A percentile compares a stretch with the other conserved stretches of the same genome.
Conservation (phyloP, 108 stramenopile species). For the Cyclotella cryptica region DNA sequence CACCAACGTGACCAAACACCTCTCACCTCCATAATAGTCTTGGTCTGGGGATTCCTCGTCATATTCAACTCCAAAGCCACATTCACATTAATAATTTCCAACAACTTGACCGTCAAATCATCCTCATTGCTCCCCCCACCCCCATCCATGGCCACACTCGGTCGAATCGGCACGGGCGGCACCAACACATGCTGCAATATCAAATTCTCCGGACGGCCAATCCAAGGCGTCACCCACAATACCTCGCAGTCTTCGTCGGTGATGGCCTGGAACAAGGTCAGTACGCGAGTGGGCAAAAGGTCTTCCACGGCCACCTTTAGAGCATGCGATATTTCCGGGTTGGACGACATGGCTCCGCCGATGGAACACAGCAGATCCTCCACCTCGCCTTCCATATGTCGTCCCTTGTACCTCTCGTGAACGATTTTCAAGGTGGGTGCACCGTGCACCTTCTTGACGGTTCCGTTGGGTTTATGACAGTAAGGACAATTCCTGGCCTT, state of each 20-base stretch:
- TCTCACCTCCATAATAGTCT: constrained; percentile 88
- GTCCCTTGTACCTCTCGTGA: constrained; percentile 91
- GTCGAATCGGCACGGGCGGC: constrained; percentile 99
- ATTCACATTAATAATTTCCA: constrained; percentile 98
- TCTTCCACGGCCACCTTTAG: constrained; percentile 70
- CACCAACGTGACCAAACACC: not conserved
- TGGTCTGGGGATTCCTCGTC: constrained; percentile 86
- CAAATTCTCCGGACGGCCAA: constrained; percentile 96
- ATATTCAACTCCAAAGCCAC: constrained; percentile 88
- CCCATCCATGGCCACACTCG: constrained; percentile 97
- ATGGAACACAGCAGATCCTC: constrained; percentile 70
- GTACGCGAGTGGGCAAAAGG: constrained; percentile 78
- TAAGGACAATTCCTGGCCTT: constrained; percentile 86
- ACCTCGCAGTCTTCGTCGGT: constrained; percentile 95
- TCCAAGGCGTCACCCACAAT: constrained; percentile 90
- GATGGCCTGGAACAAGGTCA: constrained; percentile 90
- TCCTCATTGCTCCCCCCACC: constrained; percentile 98
- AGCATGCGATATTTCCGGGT: constrained; percentile 74
- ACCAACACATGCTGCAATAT: constrained; percentile 93
- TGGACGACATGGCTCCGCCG: constrained; percentile 65
- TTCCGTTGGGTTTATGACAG: constrained; percentile 91
- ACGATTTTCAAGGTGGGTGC: constrained; percentile 93
- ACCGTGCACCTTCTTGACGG: constrained; percentile 95
- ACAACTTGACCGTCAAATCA: constrained; percentile 98
- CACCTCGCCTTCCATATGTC: constrained; percentile 78